These are phyloP conservation scores for Arthrinium phaeospermum DNA, from an alignment of 2,329 filamentous ascomycete species.

Conservation along the genomic window DNA sequence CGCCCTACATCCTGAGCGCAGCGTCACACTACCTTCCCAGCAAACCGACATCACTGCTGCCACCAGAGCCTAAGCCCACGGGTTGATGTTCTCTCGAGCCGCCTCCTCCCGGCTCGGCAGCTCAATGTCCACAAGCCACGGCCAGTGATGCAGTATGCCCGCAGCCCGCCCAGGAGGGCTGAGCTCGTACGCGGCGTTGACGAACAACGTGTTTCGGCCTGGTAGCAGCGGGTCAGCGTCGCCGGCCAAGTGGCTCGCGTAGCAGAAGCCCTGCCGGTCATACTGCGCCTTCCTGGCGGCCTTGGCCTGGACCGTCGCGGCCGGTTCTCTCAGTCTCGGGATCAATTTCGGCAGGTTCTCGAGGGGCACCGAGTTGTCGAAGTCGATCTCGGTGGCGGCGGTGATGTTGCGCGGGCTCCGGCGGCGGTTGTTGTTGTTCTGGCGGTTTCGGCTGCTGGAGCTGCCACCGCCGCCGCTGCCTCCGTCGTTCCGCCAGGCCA, in stretches of 20 bases:
- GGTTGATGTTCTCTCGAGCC: not conserved
- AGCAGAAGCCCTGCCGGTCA: constrained; percentile 36
- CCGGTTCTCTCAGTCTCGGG: constrained; percentile 30
- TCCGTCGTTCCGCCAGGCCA: constrained; percentile 47
- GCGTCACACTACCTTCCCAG: too few relatives aligned
- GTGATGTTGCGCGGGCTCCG: constrained; percentile 26
- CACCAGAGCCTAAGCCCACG: not conserved
- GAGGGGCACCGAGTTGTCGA: constrained; percentile 43
- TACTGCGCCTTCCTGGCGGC: constrained; percentile 27
- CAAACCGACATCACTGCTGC: too few relatives aligned
- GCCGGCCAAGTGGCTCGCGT: constrained; percentile 47
- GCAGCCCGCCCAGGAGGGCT: not conserved
- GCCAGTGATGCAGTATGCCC: not conserved
- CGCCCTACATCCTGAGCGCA: too few relatives aligned
- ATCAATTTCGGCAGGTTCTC: constrained; percentile 40
- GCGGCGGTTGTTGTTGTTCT: too few relatives aligned
- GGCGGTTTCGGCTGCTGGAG: too few relatives aligned
- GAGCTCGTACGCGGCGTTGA: constrained; percentile 33
- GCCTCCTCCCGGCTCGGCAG: not conserved
- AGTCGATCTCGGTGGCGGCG: constrained; percentile 50
- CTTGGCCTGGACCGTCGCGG: constrained; percentile 24
- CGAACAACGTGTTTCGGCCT: constrained; percentile 60
- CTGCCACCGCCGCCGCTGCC: constrained; percentile 2
- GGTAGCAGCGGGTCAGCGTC: constrained; percentile 38
- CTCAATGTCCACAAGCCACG: not conserved